phyloP scores from a whole-genome alignment of 1,284 basidiomycete species.

The Boletus semigastroideus region DNA sequence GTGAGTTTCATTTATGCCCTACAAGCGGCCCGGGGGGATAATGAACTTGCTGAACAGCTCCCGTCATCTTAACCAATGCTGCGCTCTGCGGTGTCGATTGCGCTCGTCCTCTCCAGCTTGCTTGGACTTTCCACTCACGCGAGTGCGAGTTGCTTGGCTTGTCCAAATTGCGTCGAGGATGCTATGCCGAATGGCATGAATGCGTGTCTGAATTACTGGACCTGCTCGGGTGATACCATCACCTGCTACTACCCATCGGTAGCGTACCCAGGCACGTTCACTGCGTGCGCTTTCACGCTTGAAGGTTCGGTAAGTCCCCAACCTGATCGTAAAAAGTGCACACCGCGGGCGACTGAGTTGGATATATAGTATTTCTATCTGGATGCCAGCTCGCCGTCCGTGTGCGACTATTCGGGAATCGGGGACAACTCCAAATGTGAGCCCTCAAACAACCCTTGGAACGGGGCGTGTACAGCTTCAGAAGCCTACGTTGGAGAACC shows the following conservation, averaged over 20 bases:
- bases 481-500: conserved; percentile 18
- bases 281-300: conserved; percentile 5
- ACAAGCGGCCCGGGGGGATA: too few relatives aligned
- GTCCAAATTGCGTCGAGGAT: conserved; percentile 8
- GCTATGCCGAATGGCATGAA: conserved; percentile 7
- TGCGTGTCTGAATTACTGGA: conserved; percentile 13
- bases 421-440: conserved; percentile 14
- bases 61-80: too few relatives aligned
- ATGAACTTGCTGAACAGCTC: too few relatives aligned
- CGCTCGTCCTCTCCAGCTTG: conserved; percentile 6
- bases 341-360: background rate
- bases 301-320: background rate
- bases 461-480: conserved; percentile 13
- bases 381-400: background rate
- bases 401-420: conserved; percentile 7
- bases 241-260: conserved; percentile 18
- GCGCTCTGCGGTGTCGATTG: background rate
- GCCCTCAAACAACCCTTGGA: conserved; percentile 17
- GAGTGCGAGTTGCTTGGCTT: background rate
- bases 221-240: conserved; percentile 11
- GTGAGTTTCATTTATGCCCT: too few relatives aligned
- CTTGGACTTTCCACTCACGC: conserved; percentile 9
- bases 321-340: too few relatives aligned
- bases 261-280: conserved; percentile 14
- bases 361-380: background rate